Conservation (phyloP, 495 filamentous ascomycete species). For the Hypoxylon fragiforme region DNA sequence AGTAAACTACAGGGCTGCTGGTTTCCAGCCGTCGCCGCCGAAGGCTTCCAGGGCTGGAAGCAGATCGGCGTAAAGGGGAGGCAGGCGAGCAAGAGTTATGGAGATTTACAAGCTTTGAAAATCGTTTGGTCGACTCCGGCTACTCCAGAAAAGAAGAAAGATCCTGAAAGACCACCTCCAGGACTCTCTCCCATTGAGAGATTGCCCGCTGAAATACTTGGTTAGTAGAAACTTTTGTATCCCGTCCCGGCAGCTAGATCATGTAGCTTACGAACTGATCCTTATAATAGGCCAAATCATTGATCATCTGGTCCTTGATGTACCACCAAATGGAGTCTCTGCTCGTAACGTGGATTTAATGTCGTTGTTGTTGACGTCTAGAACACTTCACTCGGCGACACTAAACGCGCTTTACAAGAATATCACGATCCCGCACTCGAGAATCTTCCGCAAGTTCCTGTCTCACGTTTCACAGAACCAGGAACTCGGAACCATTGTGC, state of each 20-base stretch:
- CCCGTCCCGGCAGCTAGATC: conserved; percentile 2
- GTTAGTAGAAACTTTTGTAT: conserved; percentile 52
- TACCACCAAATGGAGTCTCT: conserved; percentile 76
- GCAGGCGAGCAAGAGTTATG: conserved; percentile 71
- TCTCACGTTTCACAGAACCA: conserved; percentile 69
- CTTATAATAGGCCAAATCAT: conserved; percentile 65
- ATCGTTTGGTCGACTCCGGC: conserved; percentile 57
- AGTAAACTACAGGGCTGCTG: conserved; percentile 61
- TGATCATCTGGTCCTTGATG: conserved; percentile 70
- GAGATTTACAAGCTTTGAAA: conserved; percentile 63
- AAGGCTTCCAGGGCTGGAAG: conserved; percentile 73
- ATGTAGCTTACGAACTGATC: conserved; percentile 21
- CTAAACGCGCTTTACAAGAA: conserved; percentile 77
- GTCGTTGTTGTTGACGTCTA: conserved; percentile 74
- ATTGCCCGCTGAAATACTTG: conserved; percentile 70
- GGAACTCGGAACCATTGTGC: conserved; percentile 75
- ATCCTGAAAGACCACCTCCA: conserved; percentile 33
- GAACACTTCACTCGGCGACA: conserved; percentile 74
- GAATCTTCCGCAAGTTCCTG: conserved; percentile 85
- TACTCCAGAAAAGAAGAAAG: conserved; percentile 35
- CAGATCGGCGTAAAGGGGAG: conserved; percentile 66
- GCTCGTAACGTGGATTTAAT: conserved; percentile 83
- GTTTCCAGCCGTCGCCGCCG: conserved; percentile 63
- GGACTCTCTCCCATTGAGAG: conserved; percentile 61
- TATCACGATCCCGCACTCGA: conserved; percentile 85